Base-by-base conservation (phyloP, 169 alveolate species). In the Toxoplasma gondii region DNA sequence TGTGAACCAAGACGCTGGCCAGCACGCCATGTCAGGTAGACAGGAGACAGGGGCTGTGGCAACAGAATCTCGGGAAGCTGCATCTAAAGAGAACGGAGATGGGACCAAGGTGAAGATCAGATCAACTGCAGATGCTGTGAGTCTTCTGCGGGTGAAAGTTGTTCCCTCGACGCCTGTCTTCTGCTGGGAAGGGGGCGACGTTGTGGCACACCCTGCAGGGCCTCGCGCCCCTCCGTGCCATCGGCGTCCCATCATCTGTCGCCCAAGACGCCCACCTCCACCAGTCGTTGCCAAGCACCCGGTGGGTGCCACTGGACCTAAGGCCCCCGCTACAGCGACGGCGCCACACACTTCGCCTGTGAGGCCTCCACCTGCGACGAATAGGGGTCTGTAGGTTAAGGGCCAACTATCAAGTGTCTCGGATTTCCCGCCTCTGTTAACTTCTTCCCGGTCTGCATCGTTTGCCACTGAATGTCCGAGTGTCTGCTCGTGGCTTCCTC, bases 131-230 rank as follows among this genome's bases (percentile, higher is more conserved):
- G 78, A 31, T 4, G 78, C 29, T 36, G 29, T 41, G 90, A 41
- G 41, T 41, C 70, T 82, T 7, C 38, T 43, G 41, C 69, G 41
- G 36, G 67, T 82, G 5, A 41, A 45, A 41, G 69, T 82, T 0
- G 19, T 39, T n/a, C 90, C 90, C 22, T 82, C 90, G 36, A 45
- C 90, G 67, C 90, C 90, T 41, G 69, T 82, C 90, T 82, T 82
- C 36, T n/a, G 43, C 38, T 82, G 90, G 90, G 41, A 82, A 22
- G 67, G 90, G 39, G 67, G 69, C 39, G 90, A 67, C 10, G 45
- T 74, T 10, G 45, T 74, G 34, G 44, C 45, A 0, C 84, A 74
- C 45, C 45, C 84, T 7, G 84, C 84, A 9, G 84, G 84, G 49
- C 22, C 41, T 12, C 84, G 84, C 22, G 84, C 84, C 44, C 49